Evolutionary conservation across 768 basidiomycete species (phyloP), one percentile per base, ranked within the genome.

Genomic region (Nevesoporus exiguus): DNA sequence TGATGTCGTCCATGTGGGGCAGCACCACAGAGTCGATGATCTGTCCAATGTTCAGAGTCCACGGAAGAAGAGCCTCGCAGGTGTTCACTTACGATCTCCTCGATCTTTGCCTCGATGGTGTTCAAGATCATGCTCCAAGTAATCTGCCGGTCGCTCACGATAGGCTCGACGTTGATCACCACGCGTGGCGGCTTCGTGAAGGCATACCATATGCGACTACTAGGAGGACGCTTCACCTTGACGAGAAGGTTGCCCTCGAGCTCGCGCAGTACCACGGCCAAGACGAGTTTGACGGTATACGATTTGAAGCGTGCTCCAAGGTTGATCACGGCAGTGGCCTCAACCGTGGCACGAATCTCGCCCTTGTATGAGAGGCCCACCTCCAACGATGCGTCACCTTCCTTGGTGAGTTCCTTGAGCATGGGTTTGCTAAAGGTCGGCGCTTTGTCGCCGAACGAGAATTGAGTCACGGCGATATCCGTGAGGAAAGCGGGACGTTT

Each of bases 1-100:
- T 79, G 55, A 98, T 89, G 64, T 99, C 97, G 69, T 99, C 97
- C 93, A 98, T 97, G 72, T 97, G 92, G 6, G 97, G 97, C 68
- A 95, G 74, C 19, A 99, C 97, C 19, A 98, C 82, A 0, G 94
- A 94, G 61, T 99, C 96, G 61, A 84, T 80, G 53, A 98, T 90
- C 95, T 98, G 63, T 17, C 27, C n/a, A 49, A 55, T 36, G 40
- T 37, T 97, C 90, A 86, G 81, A 49, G 93, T 86, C 90, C 92
- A 66, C 13, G n/a, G 7, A 27, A n/a, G 9, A 19, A 22, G 15
- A 39, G 17, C 11, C 4, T 15, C 24, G 42, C 30, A 11, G 31
- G 25, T 7, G 7, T 42, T 13, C 76, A 78, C 81, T 68, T 66
- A 94, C 93, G 57, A 92, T 86, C 66, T 95, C 90, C 71, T 88